phyloP scores from a whole-genome alignment of 1,284 basidiomycete species.

The Microstroma glucosiphilum region DNA sequence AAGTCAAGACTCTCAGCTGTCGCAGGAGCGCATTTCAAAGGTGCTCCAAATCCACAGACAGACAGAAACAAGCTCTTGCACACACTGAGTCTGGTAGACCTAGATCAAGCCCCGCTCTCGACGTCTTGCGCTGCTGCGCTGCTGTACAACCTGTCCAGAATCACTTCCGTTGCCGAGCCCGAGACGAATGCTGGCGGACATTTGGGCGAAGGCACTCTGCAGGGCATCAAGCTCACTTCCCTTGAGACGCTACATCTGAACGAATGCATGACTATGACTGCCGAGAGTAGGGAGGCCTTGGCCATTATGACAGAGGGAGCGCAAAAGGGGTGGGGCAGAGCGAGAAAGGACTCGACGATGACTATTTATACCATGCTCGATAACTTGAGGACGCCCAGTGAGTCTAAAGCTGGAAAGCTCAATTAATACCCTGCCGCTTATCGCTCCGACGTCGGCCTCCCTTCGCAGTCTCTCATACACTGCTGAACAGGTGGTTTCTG shows the following conservation, averaged over 20 bases:
- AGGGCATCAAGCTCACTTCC: background rate
- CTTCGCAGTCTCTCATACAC: background rate
- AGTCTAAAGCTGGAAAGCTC: background rate
- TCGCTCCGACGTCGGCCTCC: background rate
- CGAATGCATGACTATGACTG: constrained; percentile 9
- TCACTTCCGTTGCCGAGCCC: background rate
- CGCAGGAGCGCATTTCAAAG: background rate
- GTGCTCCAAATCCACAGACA: background rate
- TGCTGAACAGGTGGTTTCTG: constrained; percentile 14
- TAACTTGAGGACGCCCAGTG: constrained; percentile 7
- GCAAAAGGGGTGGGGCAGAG: background rate
- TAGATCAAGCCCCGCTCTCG: background rate
- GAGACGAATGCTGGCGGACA: background rate
- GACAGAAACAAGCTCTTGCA: background rate
- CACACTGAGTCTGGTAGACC: background rate
- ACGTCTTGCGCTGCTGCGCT: background rate
- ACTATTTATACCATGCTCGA: constrained; percentile 10
- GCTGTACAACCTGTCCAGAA: background rate
- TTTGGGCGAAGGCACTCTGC: background rate
- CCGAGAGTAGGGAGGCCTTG: constrained; percentile 12
- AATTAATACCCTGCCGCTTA: background rate
- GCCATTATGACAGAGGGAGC: constrained; percentile 13
- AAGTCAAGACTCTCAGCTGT: background rate
- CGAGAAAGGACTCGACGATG: constrained; percentile 12
- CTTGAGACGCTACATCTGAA: constrained; percentile 12